A percentile compares a stretch with the other conserved stretches of the same genome.
Evolutionary conservation across 1,284 basidiomycete species (phyloP).

Genomic region (Puccinia triticina): DNA sequence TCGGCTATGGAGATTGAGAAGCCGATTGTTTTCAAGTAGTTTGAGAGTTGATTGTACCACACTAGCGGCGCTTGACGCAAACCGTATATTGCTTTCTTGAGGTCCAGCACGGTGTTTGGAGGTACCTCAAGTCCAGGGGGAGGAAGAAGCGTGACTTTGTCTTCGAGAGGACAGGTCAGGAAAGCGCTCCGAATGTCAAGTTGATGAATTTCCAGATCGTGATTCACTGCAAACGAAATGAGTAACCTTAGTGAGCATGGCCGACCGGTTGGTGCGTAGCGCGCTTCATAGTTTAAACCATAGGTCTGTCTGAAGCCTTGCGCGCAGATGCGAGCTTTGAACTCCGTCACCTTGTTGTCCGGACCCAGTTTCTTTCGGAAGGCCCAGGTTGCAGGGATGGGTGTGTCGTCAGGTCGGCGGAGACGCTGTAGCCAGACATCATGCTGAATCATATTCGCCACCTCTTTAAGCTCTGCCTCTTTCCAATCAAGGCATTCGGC

Average conservation of each 20-base stretch:
- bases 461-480: too few relatives aligned
- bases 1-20: too few relatives aligned
- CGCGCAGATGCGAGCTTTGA: neutral
- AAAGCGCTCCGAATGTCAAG: neutral
- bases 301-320: neutral
- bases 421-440: neutral
- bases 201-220: neutral
- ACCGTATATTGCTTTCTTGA: too few relatives aligned
- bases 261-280: neutral
- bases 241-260: neutral
- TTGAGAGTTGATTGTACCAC: neutral
- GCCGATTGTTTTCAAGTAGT: neutral
- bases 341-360: too few relatives aligned
- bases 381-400: too few relatives aligned
- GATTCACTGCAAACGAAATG: neutral
- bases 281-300: neutral
- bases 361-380: too few relatives aligned
- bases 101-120: neutral
- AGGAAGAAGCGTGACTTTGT: neutral
- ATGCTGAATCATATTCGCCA: neutral
- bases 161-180: too few relatives aligned
- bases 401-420: neutral
- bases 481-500: too few relatives aligned
- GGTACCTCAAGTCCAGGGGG: neutral
- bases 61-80: conserved; percentile 6